These are phyloP conservation scores for Kodamaea suecica DNA, from an alignment of 1,139 yeast genomes.

Conservation along the genomic window DNA sequence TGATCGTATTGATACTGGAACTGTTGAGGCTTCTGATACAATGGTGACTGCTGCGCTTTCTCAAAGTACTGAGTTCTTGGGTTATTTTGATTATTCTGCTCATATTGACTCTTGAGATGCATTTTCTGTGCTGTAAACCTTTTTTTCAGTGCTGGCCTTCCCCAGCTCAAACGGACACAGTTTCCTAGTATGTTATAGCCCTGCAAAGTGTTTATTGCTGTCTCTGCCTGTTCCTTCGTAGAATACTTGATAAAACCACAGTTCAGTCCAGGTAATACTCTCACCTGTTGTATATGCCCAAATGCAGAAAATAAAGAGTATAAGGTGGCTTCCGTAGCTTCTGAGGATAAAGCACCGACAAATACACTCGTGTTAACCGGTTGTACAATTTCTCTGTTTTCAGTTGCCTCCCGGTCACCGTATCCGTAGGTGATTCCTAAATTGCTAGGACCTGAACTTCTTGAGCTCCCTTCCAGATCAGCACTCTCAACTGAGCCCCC, in stretches of 20 bases:
- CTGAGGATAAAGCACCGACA: constrained; percentile 81
- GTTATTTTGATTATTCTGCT: no score
- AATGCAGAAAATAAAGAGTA: constrained; percentile 75
- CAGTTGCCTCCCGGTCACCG: background rate
- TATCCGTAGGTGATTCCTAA: constrained; percentile 1
- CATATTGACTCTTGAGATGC: no score
- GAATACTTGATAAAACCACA: constrained; percentile 90
- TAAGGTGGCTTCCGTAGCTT: constrained; percentile 73
- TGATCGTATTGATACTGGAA: no score
- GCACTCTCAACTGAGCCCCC: background rate
- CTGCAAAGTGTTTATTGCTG: constrained; percentile 88
- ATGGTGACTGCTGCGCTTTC: no score
- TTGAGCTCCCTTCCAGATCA: background rate
- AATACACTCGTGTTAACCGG: constrained; percentile 91
- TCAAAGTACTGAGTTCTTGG: no score
- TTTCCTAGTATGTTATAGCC: constrained; percentile 88
- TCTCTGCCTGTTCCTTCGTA: constrained; percentile 79
- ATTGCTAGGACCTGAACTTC: background rate
- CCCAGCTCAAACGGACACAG: constrained; percentile 87
- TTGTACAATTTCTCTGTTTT: constrained; percentile 41
- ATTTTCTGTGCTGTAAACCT: no score
- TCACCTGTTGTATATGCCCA: constrained; percentile 80
- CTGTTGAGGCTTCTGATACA: no score
- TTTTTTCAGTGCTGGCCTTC: constrained; percentile 52
- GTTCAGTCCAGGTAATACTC: constrained; percentile 88